Evolutionary conservation across 2,329 filamentous ascomycete species (phyloP), one percentile per base, ranked within the genome.

Genomic region (Albifimbria verrucaria): DNA sequence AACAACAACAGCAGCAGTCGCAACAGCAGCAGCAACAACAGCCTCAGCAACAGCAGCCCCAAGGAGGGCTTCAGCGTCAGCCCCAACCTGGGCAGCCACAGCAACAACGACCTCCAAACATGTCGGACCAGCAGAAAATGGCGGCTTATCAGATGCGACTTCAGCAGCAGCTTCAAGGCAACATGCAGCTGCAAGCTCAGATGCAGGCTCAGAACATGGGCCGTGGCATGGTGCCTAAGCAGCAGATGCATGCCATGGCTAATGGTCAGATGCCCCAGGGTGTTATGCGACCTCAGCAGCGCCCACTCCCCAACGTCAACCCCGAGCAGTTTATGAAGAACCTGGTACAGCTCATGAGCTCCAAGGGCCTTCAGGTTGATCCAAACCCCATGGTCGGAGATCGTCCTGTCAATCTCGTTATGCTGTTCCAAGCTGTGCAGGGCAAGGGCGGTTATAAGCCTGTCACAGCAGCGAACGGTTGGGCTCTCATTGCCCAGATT

Each of bases 101-200:
- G 72, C 48, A 79, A 42, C 61, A 60, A 43, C 56, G 53, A 22
- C 52, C 62, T 26, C 59, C 63, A 39, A 61, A 57, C 18, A 62
- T 71, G 53, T 61, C 89, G 57, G 87, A 90, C 41, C 87, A 90
- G 63, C 86, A 91, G 58, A 88, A 91, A 63, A 81, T 91, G 68
- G 79, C 84, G 52, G 73, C 87, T 48, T 93, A 95, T 64, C 90
- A 95, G 61, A 89, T 95, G 83, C 88, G 90, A 55, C 72, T 95
- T 50, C 89, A 95, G 63, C 84, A 88, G 52, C 89, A 92, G 63
- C 80, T 88, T 41, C 85, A 89, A 56, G 70, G 70, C 10, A 78
- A 76, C 36, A 77, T 80, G 65, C 76, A 79, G 49, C 76, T 76
- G 68, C 69, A 70, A 51, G 72, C 73, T 15, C 79, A 83, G 54